A percentile compares a stretch with the other conserved stretches of the same genome.
Evolutionary conservation across 352 stramenopile genomes (phyloP).

Genomic region (Phytophthora vignae): DNA sequence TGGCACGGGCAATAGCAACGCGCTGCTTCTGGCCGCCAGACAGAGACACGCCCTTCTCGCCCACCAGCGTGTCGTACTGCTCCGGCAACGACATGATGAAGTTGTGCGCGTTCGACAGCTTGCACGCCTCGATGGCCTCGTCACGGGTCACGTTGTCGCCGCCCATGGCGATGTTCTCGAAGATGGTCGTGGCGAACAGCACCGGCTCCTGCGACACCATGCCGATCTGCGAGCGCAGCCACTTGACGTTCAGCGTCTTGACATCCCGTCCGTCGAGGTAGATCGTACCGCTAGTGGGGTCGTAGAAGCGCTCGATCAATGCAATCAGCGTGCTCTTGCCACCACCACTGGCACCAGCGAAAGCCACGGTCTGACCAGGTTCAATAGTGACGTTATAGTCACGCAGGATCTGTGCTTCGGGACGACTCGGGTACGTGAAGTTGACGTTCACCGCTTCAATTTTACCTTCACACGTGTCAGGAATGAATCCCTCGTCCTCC

Average conservation of each 20-base stretch:
- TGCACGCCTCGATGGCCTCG: constrained; percentile 82
- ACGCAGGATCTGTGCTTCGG: constrained; percentile 69
- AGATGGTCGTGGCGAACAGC: constrained; percentile 86
- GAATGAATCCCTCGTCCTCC: constrained; percentile 43
- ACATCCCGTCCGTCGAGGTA: constrained; percentile 80
- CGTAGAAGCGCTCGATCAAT: constrained; percentile 88
- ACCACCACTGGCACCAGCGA: constrained; percentile 89
- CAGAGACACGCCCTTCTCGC: constrained; percentile 60
- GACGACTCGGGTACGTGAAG: constrained; percentile 85
- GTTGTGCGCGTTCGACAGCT: constrained; percentile 85
- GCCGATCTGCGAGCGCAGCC: constrained; percentile 61
- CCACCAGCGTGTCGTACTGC: constrained; percentile 87
- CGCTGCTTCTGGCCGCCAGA: constrained; percentile 67
- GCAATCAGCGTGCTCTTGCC: constrained; percentile 89
- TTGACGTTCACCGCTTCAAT: constrained; percentile 67
- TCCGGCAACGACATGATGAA: constrained; percentile 93
- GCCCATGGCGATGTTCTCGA: constrained; percentile 90
- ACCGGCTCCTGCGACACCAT: constrained; percentile 83
- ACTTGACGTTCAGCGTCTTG: constrained; percentile 69
- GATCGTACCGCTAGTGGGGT: constrained; percentile 67
- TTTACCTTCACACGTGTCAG: constrained; percentile 43
- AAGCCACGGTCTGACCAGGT: constrained; percentile 81
- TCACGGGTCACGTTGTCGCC: constrained; percentile 55
- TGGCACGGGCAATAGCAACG: constrained; percentile 31
- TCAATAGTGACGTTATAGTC: constrained; percentile 79